These are phyloP conservation scores for Colletotrichum lindemuthianum DNA, from an alignment of 2,329 filamentous ascomycete species.

Conservation along the genomic window DNA sequence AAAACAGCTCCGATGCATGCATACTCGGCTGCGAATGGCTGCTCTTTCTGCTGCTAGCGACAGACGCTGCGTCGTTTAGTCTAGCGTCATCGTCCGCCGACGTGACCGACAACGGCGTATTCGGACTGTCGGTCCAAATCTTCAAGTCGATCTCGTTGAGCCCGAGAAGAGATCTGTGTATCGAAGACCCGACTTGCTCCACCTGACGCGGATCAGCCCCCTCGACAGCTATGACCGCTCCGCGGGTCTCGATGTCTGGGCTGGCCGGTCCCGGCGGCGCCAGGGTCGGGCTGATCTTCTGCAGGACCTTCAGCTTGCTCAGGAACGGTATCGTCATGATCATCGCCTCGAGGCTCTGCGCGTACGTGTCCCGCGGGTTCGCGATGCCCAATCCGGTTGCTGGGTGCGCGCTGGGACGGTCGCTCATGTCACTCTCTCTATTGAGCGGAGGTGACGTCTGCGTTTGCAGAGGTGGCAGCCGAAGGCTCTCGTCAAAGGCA, in stretches of 20 bases:
- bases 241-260: constrained; percentile 62
- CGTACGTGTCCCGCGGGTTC: constrained; percentile 43
- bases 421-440: constrained; percentile 28
- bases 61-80: constrained; percentile 22
- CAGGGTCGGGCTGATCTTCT: constrained; percentile 78
- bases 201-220: constrained; percentile 68
- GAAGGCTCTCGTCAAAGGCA: constrained; percentile 62
- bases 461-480: constrained; percentile 64
- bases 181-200: constrained; percentile 67
- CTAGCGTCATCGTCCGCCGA: constrained; percentile 32
- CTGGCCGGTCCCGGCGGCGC: constrained; percentile 44
- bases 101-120: constrained; percentile 26
- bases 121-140: constrained; percentile 53
- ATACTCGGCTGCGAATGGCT: constrained; percentile 30
- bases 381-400: constrained; percentile 41
- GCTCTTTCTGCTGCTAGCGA: constrained; percentile 34
- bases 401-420: constrained; percentile 37
- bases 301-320: constrained; percentile 80
- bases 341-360: constrained; percentile 70
- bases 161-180: constrained; percentile 69
- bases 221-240: constrained; percentile 85
- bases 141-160: constrained; percentile 54
- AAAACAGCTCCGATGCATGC: constrained; percentile 54
- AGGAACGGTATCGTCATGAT: constrained; percentile 80
- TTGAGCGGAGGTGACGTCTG: constrained; percentile 42